Base-by-base conservation (phyloP, 352 stramenopile genomes). In the Phytophthora europaea region DNA sequence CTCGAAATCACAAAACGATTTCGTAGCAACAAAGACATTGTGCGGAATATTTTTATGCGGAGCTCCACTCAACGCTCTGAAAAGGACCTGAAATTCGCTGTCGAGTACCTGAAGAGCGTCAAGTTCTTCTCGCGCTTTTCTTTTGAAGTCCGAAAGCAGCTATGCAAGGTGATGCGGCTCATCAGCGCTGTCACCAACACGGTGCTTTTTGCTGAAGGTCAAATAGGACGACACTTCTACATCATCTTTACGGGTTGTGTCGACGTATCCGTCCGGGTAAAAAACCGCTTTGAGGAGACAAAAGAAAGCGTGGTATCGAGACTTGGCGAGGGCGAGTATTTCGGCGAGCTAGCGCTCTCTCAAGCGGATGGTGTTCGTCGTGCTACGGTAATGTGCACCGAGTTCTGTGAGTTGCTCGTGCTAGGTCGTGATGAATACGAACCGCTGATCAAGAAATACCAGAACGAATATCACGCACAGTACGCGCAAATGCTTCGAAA, bases 71-170 rank as follows among this genome's bases (percentile, higher is more conserved):
- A 94, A 56, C 86, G 87, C 20, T 93, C 87, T 0, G 89, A 96
- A 33, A 93, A 94, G 62, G 89, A 96, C 59, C 67, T 96, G 48
- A 96, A 94, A 55, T 94, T 96, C 43, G 85, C 89, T 1, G 88
- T 96, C 15, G 87, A 94, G 65, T 96, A 96, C 34, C 77, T 96
- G 53, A 93, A 96, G 53, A 83, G 89, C 43, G 89, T 96, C 77
- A 96, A 96, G 56, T 96, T 96, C 48, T 96, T 96, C 57, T 85
- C 87, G 18, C 83, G 89, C 4, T 96, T 96, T 60, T 93, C 86
- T 1, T 94, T 96, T 58, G 89, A 94, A 72, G 89, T 96, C 36
- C 89, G 89, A 33, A 96, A 96, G 51, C 85, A 94, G 51, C 67
- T 96, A 8, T 96, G 89, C 72, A 93, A 92, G 55, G 89, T 86